These are phyloP conservation scores for Lichtheimia corymbifera DNA, from an alignment of 371 early-diverging fungal species.

Conservation along the genomic window DNA sequence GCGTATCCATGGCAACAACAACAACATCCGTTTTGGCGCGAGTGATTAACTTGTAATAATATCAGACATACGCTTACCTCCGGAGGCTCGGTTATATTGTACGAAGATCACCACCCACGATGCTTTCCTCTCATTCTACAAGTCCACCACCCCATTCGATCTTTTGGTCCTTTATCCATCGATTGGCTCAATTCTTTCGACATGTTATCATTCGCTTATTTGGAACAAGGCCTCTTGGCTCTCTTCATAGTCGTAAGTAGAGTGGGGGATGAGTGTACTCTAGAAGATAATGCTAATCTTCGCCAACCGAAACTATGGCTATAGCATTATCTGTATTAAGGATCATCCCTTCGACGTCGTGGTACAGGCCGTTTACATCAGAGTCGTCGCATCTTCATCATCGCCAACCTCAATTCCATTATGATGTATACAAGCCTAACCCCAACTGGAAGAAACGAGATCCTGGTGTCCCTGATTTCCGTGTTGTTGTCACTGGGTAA, in stretches of 20 bases:
- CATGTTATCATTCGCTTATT: neutral
- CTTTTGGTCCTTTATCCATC: neutral
- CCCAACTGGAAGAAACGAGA: constrained; percentile 54
- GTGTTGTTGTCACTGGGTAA: constrained; percentile 40
- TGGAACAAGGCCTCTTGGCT: constrained; percentile 5
- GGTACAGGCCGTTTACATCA: constrained; percentile 24
- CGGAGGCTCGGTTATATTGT: constrained; percentile 58
- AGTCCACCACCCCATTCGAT: neutral
- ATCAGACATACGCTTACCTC: constrained; percentile 44
- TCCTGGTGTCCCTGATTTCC: constrained; percentile 53
- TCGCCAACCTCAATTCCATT: constrained; percentile 26
- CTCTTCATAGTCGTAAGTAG: neutral
- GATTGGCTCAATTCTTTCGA: neutral
- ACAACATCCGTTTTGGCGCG: neutral
- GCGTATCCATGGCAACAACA: no score
- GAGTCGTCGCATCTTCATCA: neutral
- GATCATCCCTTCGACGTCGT: constrained; percentile 24
- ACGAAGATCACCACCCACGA: neutral
- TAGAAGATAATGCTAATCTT: no score
- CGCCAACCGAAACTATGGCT: no score
- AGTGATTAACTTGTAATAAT: neutral
- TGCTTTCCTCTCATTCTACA: no score
- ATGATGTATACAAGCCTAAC: constrained; percentile 57
- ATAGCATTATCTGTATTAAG: constrained; percentile 26
- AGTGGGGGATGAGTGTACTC: no score